A percentile compares a stretch with the other conserved stretches of the same genome.
Conservation (phyloP, 345 rosid species). For the Geranium rotundifolium region DNA sequence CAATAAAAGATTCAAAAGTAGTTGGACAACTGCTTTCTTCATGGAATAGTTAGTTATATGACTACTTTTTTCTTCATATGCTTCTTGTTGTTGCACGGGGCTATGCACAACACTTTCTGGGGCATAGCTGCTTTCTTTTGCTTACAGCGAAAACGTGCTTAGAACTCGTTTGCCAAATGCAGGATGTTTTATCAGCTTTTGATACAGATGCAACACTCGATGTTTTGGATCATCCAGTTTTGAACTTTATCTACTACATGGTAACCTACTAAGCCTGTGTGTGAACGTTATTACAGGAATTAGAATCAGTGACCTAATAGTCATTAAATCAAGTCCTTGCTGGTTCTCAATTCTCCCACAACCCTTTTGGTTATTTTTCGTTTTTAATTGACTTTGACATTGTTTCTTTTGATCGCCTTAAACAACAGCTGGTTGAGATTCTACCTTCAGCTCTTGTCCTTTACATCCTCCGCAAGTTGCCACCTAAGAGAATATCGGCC, state of each 20-base stretch:
- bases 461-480: slow-evolving; percentile 81
- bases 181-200: slow-evolving; percentile 80
- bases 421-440: slow-evolving; percentile 78
- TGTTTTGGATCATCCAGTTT: slow-evolving; percentile 83
- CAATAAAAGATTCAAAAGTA: no score
- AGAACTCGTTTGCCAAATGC: slow-evolving; percentile 12
- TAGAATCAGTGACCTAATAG: no score
- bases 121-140: background rate
- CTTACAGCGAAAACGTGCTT: background rate
- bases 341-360: no score
- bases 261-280: slow-evolving; percentile 22
- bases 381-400: background rate
- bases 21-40: no score
- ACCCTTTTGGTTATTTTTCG: background rate
- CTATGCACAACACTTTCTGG: background rate
- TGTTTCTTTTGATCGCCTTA: slow-evolving; percentile 6
- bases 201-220: slow-evolving; percentile 66
- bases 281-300: background rate
- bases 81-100: no score
- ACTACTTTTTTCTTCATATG: background rate
- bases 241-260: slow-evolving; percentile 87
- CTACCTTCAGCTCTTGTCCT: slow-evolving; percentile 92
- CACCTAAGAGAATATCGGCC: slow-evolving; percentile 84
- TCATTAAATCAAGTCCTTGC: no score
- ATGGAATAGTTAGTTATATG: background rate